These are phyloP conservation scores for Lachancea mirantina DNA, from an alignment of 805 yeast species.

Conservation along the genomic window DNA sequence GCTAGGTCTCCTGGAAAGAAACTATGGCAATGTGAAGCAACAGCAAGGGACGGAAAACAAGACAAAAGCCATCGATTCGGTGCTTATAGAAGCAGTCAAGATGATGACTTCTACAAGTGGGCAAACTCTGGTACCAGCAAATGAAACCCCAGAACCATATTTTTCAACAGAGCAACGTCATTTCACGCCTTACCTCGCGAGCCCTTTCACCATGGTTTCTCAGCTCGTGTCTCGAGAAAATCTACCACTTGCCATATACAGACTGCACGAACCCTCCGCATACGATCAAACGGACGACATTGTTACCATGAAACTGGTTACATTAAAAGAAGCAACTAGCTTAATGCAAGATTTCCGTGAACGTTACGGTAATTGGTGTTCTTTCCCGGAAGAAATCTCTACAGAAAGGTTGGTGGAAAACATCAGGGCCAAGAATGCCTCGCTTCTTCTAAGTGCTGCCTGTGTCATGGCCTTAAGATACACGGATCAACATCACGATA, in stretches of 20 bases:
- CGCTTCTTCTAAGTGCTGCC: slow-evolving; percentile 59
- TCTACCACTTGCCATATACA: slow-evolving; percentile 14
- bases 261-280: slow-evolving; percentile 8
- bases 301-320: slow-evolving; percentile 43
- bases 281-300: slow-evolving; percentile 37
- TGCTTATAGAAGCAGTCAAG: slow-evolving; percentile 5
- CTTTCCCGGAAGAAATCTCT: slow-evolving; percentile 50
- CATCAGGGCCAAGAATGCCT: slow-evolving; percentile 42
- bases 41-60: background rate
- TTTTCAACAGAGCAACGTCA: slow-evolving; percentile 11
- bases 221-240: slow-evolving; percentile 15
- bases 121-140: slow-evolving; percentile 2
- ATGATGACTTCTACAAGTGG: slow-evolving; percentile 2
- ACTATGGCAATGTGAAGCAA: background rate
- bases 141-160: slow-evolving; percentile 1
- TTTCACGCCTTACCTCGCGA: slow-evolving; percentile 10
- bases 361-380: slow-evolving; percentile 72
- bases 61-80: background rate
- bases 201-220: slow-evolving; percentile 14
- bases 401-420: slow-evolving; percentile 43
- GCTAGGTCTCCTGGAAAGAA: slow-evolving; percentile 9
- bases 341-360: slow-evolving; percentile 53
- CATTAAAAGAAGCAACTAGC: slow-evolving; percentile 40
- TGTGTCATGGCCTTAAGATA: slow-evolving; percentile 58
- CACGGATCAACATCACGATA: slow-evolving; percentile 19